Evolutionary conservation across 2,329 filamentous ascomycete species (phyloP).

Genomic region (Trichoderma atroviride): DNA sequence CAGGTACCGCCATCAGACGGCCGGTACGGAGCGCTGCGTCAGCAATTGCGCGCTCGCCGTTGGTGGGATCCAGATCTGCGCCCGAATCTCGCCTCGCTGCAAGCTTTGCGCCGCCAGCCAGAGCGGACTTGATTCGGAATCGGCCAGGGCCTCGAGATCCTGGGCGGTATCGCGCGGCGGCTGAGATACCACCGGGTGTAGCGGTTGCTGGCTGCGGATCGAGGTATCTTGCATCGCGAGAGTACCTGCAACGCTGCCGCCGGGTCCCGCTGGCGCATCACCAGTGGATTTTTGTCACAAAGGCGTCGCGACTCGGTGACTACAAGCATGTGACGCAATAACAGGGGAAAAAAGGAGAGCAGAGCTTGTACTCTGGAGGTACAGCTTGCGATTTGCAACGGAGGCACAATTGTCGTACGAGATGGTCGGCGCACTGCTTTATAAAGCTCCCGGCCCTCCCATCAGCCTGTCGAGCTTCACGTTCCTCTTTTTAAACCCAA

Average conservation of each 20-base stretch:
- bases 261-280: constrained; percentile 15
- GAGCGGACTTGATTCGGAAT: constrained; percentile 18
- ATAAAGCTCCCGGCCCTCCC: constrained; percentile 9
- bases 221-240: background rate
- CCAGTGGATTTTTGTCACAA: background rate
- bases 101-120: background rate
- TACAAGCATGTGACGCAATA: background rate
- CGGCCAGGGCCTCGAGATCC: background rate
- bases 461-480: background rate
- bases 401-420: constrained; percentile 24
- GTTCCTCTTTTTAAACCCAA: background rate
- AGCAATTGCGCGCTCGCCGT: background rate
- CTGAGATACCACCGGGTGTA: background rate
- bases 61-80: constrained; percentile 15
- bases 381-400: constrained; percentile 3
- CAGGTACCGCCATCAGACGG: background rate
- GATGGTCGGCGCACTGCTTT: background rate
- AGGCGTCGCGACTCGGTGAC: constrained; percentile 7
- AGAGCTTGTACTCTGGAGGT: constrained; percentile 8
- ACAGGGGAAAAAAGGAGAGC: background rate
- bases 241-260: background rate
- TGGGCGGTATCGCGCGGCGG: background rate
- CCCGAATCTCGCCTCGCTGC: background rate
- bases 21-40: background rate
- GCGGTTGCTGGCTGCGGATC: background rate